Conservation (phyloP, 2,329 filamentous ascomycete species). For the Zasmidium angulare region DNA sequence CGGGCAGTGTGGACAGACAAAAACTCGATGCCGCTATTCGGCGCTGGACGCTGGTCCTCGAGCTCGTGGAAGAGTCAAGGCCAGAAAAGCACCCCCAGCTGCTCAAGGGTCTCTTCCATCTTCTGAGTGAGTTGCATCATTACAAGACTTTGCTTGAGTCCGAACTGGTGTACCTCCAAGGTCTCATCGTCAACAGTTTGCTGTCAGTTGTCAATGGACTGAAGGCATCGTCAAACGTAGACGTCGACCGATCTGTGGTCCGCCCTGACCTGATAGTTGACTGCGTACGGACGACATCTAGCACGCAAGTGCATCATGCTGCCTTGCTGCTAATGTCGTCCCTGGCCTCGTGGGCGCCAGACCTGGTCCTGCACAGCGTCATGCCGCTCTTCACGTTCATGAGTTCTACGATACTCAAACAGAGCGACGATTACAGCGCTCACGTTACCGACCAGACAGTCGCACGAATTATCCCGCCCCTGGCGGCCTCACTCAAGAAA, state of each 20-base stretch:
- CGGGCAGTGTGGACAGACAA: conserved; percentile 61
- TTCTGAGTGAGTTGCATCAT: conserved; percentile 83
- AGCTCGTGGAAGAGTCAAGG: conserved; percentile 79
- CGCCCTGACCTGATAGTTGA: conserved; percentile 90
- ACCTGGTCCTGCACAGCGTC: conserved; percentile 89
- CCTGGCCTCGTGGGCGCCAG: conserved; percentile 82
- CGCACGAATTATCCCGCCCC: conserved; percentile 85
- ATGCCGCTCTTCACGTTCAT: conserved; percentile 99
- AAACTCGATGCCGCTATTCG: conserved; percentile 68
- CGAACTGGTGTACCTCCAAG: conserved; percentile 87
- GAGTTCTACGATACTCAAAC: conserved; percentile 84
- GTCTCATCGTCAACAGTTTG: conserved; percentile 77
- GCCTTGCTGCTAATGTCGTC: conserved; percentile 85
- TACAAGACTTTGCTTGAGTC: conserved; percentile 79
- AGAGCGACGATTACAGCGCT: conserved; percentile 94
- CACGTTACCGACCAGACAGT: conserved; percentile 94
- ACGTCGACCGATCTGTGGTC: conserved; percentile 74
- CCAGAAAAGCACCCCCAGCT: conserved; percentile 75
- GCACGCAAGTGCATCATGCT: conserved; percentile 89
- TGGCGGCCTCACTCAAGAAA: conserved; percentile 80
- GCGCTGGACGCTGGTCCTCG: conserved; percentile 81
- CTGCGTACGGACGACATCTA: conserved; percentile 87
- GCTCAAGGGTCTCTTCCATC: conserved; percentile 75
- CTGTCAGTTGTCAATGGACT: conserved; percentile 79
- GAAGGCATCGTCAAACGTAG: conserved; percentile 47